A percentile compares a stretch with the other conserved stretches of the same genome.
Conservation (phyloP, 352 stramenopile genomes). For the Albugo candida region DNA sequence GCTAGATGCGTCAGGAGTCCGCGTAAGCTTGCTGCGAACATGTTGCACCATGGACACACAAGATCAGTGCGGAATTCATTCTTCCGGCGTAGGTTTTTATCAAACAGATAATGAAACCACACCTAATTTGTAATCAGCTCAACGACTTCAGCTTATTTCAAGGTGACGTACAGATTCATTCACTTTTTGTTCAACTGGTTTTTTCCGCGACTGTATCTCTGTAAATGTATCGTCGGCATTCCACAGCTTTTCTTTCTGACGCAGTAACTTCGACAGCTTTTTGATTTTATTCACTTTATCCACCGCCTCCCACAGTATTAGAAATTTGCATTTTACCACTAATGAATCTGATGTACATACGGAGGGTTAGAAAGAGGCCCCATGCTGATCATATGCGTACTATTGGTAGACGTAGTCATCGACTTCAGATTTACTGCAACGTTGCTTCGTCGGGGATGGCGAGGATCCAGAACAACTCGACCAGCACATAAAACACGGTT, state of each 20-base stretch:
- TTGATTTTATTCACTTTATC: slow-evolving; percentile 11
- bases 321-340: slow-evolving; percentile 11
- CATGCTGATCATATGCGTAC: too few species aligned
- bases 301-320: slow-evolving; percentile 5
- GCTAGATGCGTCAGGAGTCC: slow-evolving; percentile 57
- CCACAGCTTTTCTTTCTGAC: background rate
- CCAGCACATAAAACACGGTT: too few species aligned
- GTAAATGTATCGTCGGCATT: background rate
- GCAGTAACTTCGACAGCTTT: background rate
- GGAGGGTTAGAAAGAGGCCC: too few species aligned
- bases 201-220: background rate
- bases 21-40: slow-evolving; percentile 49
- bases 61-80: slow-evolving; percentile 69
- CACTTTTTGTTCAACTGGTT: background rate
- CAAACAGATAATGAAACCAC: slow-evolving; percentile 73
- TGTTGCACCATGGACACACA: slow-evolving; percentile 67
- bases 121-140: slow-evolving; percentile 16
- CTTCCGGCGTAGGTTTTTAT: slow-evolving; percentile 56
- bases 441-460: too few species aligned
- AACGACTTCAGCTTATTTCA: slow-evolving; percentile 3
- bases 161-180: slow-evolving; percentile 6
- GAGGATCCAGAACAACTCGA: too few species aligned
- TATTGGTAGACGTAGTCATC: too few species aligned
- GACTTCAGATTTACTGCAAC: too few species aligned
- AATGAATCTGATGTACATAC: background rate